Evolutionary conservation across 129 eudicot species (phyloP), one percentile per base, ranked within the genome.

Genomic region (Centella asiatica): DNA sequence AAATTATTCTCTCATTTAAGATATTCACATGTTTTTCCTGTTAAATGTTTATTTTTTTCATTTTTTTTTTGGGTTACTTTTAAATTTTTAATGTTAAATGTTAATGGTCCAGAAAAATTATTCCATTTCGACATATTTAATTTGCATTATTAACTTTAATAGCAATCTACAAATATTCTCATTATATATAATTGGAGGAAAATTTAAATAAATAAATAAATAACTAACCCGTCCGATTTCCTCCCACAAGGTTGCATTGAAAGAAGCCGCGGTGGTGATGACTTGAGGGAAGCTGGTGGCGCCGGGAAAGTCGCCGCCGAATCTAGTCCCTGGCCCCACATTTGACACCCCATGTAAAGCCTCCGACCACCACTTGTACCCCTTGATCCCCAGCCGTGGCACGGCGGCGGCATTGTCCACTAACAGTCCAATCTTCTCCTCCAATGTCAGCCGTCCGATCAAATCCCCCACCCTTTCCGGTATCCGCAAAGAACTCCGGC

Each of bases 241-340:
- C 67, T 84, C 93, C 95, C 95, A 87, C 68, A 87, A 37, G 0
- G 95, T 55, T 2, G 84, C 81, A 75, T 87, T 87, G 66, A 87
- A 87, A 5, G 95, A 87, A 50, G 95, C 88, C 4, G 84, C 93
- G 34, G 93, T 87, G 33, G 87, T 76, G 57, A 87, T 87, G 54
- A 87, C 95, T 39, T 87, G 95, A 47, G 95, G 95, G 82, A 87
- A 87, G 40, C 89, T 87, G 23, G 95, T 87, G 64, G 95, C 95
- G 13, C 84, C 95, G 12, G 93, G 88, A 49, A 84, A 87, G 0
- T 69, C 83, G 25, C 95, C 95, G 27, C 93, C 95, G 60, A 87
- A 87, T 31, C 24, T 78, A 0, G 95, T 87, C 24, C 95, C 95
- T 0, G 85, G 87, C 2, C 93, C 93, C 24, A 87, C 89, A 67